A percentile compares a stretch with the other conserved stretches of the same genome.
phyloP scores from a whole-genome alignment of 139 green algal genomes.

The Medakamo hakoo region DNA sequence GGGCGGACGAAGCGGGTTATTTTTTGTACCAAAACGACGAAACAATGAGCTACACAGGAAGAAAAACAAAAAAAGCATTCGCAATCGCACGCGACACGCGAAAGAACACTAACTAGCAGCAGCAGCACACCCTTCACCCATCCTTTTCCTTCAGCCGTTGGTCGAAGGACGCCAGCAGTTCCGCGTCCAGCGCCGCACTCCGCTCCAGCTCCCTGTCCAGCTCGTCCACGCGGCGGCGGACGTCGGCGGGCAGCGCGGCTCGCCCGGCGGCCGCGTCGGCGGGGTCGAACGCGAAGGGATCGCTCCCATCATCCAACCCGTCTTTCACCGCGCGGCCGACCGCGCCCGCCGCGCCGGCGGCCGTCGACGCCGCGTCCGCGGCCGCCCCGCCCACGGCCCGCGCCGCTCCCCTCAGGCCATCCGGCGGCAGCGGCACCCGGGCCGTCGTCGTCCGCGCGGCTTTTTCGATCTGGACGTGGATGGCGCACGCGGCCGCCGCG shows the following conservation, averaged over 20 bases:
- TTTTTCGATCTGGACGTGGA: background rate
- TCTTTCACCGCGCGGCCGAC: background rate
- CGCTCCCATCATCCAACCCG: background rate
- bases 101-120: background rate
- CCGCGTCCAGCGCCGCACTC: background rate
- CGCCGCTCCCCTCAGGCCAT: background rate
- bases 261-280: too few relatives aligned
- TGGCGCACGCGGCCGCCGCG: background rate
- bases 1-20: background rate
- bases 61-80: too few relatives aligned
- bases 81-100: too few relatives aligned
- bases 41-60: too few relatives aligned
- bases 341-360: too few relatives aligned
- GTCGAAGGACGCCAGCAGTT: background rate
- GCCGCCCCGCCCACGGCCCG: too few relatives aligned
- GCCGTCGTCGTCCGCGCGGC: too few relatives aligned
- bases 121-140: background rate
- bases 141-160: background rate
- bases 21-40: background rate
- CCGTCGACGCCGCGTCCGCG: background rate
- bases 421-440: background rate
- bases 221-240: background rate
- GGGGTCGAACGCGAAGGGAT: too few relatives aligned
- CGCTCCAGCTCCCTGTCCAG: background rate
- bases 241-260: too few relatives aligned